Conservation (phyloP, 2,329 filamentous ascomycete species). For the Fusarium sp. region DNA sequence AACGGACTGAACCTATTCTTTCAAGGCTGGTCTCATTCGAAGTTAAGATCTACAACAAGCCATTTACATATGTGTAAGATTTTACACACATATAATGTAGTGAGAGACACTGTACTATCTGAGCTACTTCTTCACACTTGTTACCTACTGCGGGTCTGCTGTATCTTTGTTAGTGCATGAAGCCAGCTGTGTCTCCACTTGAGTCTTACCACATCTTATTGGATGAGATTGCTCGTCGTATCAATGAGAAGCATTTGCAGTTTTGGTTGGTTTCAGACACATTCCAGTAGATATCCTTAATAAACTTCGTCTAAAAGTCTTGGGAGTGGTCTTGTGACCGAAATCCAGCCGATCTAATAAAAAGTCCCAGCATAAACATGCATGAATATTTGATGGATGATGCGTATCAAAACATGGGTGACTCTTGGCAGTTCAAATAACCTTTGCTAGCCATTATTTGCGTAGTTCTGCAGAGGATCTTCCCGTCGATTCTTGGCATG, state of each 20-base stretch:
- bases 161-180: background rate
- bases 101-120: background rate
- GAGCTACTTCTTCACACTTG: background rate
- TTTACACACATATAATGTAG: too few species aligned
- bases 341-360: background rate
- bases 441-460: background rate
- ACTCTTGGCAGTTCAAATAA: background rate
- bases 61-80: too few species aligned
- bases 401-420: background rate
- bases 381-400: background rate
- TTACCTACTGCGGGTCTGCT: rapidly evolving
- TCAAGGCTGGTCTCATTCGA: too few species aligned
- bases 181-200: background rate
- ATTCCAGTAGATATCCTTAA: background rate
- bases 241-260: background rate
- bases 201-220: background rate
- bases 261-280: background rate
- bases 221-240: background rate
- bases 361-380: background rate
- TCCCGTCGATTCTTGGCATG: background rate
- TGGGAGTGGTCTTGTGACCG: background rate
- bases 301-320: background rate
- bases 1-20: too few species aligned
- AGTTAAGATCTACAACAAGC: background rate
- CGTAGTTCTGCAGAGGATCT: background rate